Conservation (phyloP, 1,139 yeast species). For the Yamadazyma trypodendri region DNA sequence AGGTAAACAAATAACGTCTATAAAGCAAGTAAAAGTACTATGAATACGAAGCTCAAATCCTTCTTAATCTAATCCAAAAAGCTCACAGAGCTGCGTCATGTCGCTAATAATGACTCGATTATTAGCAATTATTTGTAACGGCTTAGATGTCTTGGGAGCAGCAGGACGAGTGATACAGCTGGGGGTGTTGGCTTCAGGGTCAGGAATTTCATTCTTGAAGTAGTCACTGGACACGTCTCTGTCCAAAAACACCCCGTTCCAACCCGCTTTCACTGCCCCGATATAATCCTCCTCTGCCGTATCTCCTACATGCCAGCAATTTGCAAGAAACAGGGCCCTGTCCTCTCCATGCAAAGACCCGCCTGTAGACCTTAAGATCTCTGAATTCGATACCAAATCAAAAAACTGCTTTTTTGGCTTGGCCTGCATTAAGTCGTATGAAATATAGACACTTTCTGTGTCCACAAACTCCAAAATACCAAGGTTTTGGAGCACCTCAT, state of each 20-base stretch:
- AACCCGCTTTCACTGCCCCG: conserved; percentile 55
- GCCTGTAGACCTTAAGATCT: conserved; percentile 5
- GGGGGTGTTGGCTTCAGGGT: conserved; percentile 15
- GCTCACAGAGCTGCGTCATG: conserved; percentile 21
- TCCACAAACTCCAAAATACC: conserved; percentile 41
- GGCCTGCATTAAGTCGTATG: conserved; percentile 52
- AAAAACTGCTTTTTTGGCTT: conserved; percentile 56
- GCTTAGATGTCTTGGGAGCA: conserved; percentile 4
- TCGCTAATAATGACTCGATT: conserved; percentile 34
- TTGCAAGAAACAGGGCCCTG: conserved; percentile 18
- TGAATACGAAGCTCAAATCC: no score
- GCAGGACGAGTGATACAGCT: conserved; percentile 14
- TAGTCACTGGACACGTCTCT: conserved; percentile 27
- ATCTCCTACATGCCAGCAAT: conserved; percentile 70
- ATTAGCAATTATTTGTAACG: conserved; percentile 29
- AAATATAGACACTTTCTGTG: conserved; percentile 39
- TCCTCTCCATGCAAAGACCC: conserved; percentile 7
- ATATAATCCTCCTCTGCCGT: conserved; percentile 51
- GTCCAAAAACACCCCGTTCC: conserved; percentile 60
- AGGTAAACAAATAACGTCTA: no score
- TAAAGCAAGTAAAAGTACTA: neutral
- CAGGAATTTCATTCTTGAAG: conserved; percentile 12
- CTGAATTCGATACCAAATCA: conserved; percentile 29
- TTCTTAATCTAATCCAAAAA: neutral
- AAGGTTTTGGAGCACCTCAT: conserved; percentile 43